Percentiles rank a stretch among this genome's conserved stretches.
Conservation (phyloP, 192 early-diverging fungal species). For the Rhizophagus prolifer region DNA sequence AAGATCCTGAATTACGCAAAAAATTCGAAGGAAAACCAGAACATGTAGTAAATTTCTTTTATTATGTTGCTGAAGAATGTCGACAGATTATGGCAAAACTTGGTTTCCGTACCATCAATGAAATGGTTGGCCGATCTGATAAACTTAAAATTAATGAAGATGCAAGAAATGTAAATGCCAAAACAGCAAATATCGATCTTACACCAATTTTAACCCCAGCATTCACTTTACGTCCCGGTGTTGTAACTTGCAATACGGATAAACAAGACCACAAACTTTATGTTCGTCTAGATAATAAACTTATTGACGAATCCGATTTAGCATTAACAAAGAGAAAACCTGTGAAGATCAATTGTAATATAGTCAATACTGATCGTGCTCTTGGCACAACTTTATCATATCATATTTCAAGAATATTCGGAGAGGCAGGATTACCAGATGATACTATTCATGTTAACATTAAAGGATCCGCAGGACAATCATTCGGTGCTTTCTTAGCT, state of each 20-base stretch:
- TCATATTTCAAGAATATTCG: slow-evolving; percentile 76
- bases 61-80: slow-evolving; percentile 93
- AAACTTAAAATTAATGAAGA: slow-evolving; percentile 75
- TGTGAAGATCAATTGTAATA: slow-evolving; percentile 59
- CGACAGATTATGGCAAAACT: slow-evolving; percentile 92
- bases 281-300: slow-evolving; percentile 81
- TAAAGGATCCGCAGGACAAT: slow-evolving; percentile 93
- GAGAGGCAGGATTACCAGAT: slow-evolving; percentile 80
- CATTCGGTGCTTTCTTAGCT: slow-evolving; percentile 91
- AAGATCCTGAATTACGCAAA: slow-evolving; percentile 89
- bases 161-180: slow-evolving; percentile 74
- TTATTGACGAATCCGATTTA: slow-evolving; percentile 81
- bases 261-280: slow-evolving; percentile 90
- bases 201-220: slow-evolving; percentile 87
- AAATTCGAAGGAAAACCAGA: slow-evolving; percentile 97
- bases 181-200: slow-evolving; percentile 86
- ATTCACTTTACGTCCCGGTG: slow-evolving; percentile 81
- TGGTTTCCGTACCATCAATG: slow-evolving; percentile 89
- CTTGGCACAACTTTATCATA: slow-evolving; percentile 91
- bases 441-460: slow-evolving; percentile 87
- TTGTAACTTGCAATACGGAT: slow-evolving; percentile 75
- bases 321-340: slow-evolving; percentile 59
- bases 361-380: slow-evolving; percentile 95
- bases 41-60: slow-evolving; percentile 98
- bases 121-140: slow-evolving; percentile 96